Base-by-base conservation (phyloP, 192 early-diverging fungal genomes). In the Coemansia guatemalensis region DNA sequence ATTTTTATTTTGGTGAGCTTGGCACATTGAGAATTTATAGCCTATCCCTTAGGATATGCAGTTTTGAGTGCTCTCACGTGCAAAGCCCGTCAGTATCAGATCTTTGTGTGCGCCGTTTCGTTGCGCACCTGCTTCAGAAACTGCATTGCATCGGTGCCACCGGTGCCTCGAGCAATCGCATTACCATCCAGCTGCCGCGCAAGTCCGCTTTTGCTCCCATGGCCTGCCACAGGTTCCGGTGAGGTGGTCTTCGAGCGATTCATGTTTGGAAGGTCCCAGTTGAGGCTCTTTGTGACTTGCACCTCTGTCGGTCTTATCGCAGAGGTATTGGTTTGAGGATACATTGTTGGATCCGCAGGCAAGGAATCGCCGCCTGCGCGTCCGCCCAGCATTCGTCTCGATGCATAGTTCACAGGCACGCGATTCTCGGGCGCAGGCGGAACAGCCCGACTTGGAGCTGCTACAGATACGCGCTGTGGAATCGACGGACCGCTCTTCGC, bases 121-220 rank as follows among this genome's bases (percentile, higher is more conserved):
- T 93, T 86, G 17, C 92, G 81, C 11, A 86, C 88, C 69, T 96
- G 94, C 70, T 93, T 93, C 67, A 99, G 77, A 81, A 99, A 99
- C 32, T 94, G 91, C 30, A 97, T 93, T 17, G 96, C 78, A 66
- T 97, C 89, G 0, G 92, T 93, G 21, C 92, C 93, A 7, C 92
- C 91, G 0, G 92, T 92, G 23, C 92, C 91, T 17, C 88, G 84
- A 9, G 90, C 86, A 26, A 88, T 82, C 22, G 83, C 67, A 56
- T 76, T 66, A 9, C 85, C 82, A 53, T 87, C 82, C 23, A 85
- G 73, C 53, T 82, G 79, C 52, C 87, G 85, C 20, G 88, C 88
- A 22, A 91, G 73, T 18, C 88, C 73, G 21, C 51, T 53, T 48
- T 58, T 64, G 20, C 3, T 44, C 12, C 23, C 41, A 8, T 49